Evolutionary conservation across 225 moss, liverwort and hornwort genomes (phyloP).

Genomic region (Rhytidiadelphus loreus): DNA sequence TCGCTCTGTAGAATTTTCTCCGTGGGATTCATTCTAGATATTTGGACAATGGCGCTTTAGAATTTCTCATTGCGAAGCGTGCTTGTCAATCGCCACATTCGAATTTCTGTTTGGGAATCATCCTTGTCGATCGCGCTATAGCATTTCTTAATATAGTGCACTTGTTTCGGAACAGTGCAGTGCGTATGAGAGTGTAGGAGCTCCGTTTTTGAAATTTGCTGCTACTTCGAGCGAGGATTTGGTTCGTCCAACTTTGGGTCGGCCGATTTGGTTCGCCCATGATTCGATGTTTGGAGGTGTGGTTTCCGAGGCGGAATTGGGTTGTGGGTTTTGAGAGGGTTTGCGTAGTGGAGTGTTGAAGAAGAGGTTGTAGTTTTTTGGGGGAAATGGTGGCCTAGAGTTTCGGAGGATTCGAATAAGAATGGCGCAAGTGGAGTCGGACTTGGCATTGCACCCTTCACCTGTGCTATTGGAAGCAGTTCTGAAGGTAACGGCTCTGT

Average conservation of each 20-base stretch:
- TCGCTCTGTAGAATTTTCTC: background rate
- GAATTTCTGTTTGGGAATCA: background rate
- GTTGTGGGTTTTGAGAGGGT: background rate
- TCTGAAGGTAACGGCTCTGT: constrained; percentile 22
- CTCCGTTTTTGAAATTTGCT: background rate
- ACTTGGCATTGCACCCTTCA: constrained; percentile 32
- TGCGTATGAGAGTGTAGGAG: background rate
- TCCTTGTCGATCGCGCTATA: too few species aligned
- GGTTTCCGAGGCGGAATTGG: background rate
- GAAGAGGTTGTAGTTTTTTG: background rate
- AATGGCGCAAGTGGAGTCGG: constrained; percentile 23
- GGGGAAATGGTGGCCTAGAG: constrained; percentile 4
- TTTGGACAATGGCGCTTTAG: background rate
- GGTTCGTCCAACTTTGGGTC: background rate
- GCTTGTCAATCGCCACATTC: background rate
- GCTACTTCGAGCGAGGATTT: background rate
- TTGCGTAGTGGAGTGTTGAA: background rate
- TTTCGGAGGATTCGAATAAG: background rate
- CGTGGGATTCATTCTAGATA: too few species aligned
- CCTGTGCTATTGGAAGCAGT: constrained; percentile 48
- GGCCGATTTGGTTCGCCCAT: background rate
- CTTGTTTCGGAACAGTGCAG: background rate
- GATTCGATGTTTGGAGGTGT: background rate
- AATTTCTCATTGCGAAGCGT: too few species aligned
- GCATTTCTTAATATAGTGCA: background rate